Evolutionary conservation across 2,329 filamentous ascomycete genomes (phyloP), one percentile per base, ranked within the genome.

Genomic region (Chaetothyriales sp.): DNA sequence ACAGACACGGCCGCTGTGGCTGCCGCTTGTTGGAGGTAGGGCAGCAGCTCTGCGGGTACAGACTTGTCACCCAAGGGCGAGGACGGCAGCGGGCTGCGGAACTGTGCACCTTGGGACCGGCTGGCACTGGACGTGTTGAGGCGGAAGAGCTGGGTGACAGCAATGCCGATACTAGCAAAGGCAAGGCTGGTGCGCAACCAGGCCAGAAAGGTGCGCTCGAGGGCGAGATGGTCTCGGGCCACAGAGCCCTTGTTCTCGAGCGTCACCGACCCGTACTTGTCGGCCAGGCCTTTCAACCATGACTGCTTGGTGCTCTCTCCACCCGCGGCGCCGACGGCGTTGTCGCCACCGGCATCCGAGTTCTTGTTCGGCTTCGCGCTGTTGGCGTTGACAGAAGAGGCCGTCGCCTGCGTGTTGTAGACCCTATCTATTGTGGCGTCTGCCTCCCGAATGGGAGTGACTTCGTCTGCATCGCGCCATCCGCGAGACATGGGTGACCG

Each of bases 171-270:
- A 51, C 72, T 77, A 15, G 80, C 80, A 63, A 83, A 83, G 49
- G 78, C 77, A 50, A 83, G 71, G 13, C 77, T 81, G 15, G 80
- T 83, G 50, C 80, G 75, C 53, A 83, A 73, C 80, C 80, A 83
- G 56, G 80, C 80, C 44, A 83, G 72, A 65, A 83, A 83, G n/a
- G 80, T 83, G 43, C 80, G 75, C 65, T 83, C 80, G 44, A 83
- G 62, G 18, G 80, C 80, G 44, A 83, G 69, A 69, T 83, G 80
- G 64, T 83, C 80, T 58, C 80, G 68, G 33, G 80, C 80, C 19
- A 82, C 78, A 59, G 77, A 81, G 15, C 80, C 80, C 63, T 82
- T 82, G 58, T 83, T 83, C 57, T 83, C 80, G 48, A 83, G 64
- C 62, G 82, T 79, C 29, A 83, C 67, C 54, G 73, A 77, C 18